Evolutionary conservation across 2,329 filamentous ascomycete genomes (phyloP), one percentile per base, ranked within the genome.

Genomic region (Alternaria solani): DNA sequence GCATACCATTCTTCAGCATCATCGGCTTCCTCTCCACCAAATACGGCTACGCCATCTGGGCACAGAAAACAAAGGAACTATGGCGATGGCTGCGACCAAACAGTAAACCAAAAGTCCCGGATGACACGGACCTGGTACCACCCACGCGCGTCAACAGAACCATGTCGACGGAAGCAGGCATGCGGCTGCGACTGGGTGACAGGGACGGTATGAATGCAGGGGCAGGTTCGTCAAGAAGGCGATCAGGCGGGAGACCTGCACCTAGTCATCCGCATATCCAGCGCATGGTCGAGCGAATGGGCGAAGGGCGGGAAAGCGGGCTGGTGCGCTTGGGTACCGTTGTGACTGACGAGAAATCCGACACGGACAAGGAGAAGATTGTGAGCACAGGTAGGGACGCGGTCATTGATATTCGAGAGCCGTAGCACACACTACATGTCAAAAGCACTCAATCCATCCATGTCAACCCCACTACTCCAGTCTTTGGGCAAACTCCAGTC

Each of bases 1-100:
- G 81, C 58, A 59, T 83, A 1, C 81, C 81, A 2, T 82, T 82
- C 61, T 82, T 83, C 68, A 70, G 80, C 4, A 77, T 83, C 16
- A 79, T 83, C 55, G 79, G 80, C 47, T 79, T 80, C 38, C 72
- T 83, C 4, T 81, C 81, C 53, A 80, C 80, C 0, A 77, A 75
- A 12, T 73, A 71, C 32, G 79, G 79, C 3, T 79, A 80, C 63
- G 63, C 70, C 4, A 75, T 79, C 48, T 80, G 78, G 78, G 65
- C 64, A 9, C 62, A 65, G 8, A 75, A 75, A 26, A 74, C 71
- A 4, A 71, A 68, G 16, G 64, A 69, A 23, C 7, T 75, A 12
- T 76, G 66, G 64, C 72, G 66, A 14, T 76, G 70, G 70, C 25
- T 76, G 1, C 59, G 58, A 20, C 70, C 70, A 3, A 75, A 64